Evolutionary conservation across 257 asterid species (phyloP).

Genomic region (Parsonsia alboflavescens): DNA sequence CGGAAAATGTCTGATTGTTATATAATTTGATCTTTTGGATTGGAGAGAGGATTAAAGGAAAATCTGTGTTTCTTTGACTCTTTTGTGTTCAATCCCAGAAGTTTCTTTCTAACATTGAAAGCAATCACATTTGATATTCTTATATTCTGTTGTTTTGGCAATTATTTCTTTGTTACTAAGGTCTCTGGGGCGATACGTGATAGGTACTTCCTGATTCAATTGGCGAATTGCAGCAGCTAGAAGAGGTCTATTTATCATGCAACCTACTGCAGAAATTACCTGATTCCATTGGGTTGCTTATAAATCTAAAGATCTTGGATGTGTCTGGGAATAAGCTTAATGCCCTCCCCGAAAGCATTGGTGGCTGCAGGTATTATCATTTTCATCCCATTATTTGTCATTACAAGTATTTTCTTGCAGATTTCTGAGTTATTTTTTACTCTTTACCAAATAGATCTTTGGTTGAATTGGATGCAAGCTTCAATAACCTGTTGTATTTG

Average conservation of each 20-base stretch:
- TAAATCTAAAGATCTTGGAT: conserved; percentile 43
- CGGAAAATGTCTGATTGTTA: no score
- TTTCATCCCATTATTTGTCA: not conserved
- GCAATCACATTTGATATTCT: no score
- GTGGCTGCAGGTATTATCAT: conserved; percentile 45
- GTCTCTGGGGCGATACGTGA: not conserved
- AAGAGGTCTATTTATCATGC: conserved; percentile 53
- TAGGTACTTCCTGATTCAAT: conserved; percentile 63
- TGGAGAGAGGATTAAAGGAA: no score
- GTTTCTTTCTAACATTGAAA: no score
- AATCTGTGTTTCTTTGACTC: no score
- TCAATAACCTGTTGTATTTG: conserved; percentile 44
- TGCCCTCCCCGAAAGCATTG: conserved; percentile 59
- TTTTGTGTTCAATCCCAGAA: no score
- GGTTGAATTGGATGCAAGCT: conserved; percentile 60
- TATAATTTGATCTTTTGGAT: no score
- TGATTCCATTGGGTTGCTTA: conserved; percentile 50
- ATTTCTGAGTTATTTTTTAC: not conserved
- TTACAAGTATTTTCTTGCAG: not conserved
- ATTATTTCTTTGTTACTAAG: not conserved
- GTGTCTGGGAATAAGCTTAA: conserved; percentile 53
- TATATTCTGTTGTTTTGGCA: not conserved
- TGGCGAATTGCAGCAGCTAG: conserved; percentile 44
- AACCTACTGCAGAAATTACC: conserved; percentile 52
- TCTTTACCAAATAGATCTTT: conserved; percentile 34